Percentiles rank a stretch among this genome's conserved stretches.
Evolutionary conservation across 345 rosid genomes (phyloP).

Genomic region (Angophora floribunda): DNA sequence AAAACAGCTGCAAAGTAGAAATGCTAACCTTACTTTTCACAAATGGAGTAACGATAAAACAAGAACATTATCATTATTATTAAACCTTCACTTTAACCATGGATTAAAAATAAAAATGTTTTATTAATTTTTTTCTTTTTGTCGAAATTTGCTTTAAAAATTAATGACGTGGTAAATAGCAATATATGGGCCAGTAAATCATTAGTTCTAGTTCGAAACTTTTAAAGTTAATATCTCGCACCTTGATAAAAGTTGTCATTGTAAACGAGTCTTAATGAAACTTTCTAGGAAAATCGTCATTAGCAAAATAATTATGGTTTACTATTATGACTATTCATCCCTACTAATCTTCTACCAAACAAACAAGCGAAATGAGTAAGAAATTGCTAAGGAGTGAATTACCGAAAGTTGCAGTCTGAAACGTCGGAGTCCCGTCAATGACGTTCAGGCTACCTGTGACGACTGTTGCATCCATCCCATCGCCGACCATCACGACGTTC

Average conservation of each 20-base stretch:
- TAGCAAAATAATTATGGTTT: no score
- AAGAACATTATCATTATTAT: not conserved
- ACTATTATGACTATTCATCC: no score
- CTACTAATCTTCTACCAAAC: no score
- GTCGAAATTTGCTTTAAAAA: not conserved
- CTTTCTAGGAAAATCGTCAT: no score
- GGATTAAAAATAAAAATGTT: not conserved
- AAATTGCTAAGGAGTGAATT: not conserved
- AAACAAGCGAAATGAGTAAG: not conserved
- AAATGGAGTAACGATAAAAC: not conserved
- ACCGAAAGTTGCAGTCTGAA: slow-evolving; percentile 67
- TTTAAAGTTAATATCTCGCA: no score
- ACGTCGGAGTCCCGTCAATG: slow-evolving; percentile 78
- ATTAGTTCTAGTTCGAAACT: not conserved
- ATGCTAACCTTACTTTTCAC: not conserved
- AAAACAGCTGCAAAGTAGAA: slow-evolving; percentile 40
- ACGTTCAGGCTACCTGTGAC: slow-evolving; percentile 53
- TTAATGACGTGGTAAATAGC: not conserved
- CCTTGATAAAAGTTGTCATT: no score
- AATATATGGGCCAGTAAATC: not conserved
- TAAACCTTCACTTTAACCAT: not conserved
- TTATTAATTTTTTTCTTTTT: not conserved
- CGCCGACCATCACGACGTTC: slow-evolving; percentile 70
- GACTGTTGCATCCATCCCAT: slow-evolving; percentile 49
- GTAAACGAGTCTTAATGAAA: not conserved